Evolutionary conservation across 768 basidiomycete genomes (phyloP), one percentile per base, ranked within the genome.

Genomic region (Megacollybia marginata): DNA sequence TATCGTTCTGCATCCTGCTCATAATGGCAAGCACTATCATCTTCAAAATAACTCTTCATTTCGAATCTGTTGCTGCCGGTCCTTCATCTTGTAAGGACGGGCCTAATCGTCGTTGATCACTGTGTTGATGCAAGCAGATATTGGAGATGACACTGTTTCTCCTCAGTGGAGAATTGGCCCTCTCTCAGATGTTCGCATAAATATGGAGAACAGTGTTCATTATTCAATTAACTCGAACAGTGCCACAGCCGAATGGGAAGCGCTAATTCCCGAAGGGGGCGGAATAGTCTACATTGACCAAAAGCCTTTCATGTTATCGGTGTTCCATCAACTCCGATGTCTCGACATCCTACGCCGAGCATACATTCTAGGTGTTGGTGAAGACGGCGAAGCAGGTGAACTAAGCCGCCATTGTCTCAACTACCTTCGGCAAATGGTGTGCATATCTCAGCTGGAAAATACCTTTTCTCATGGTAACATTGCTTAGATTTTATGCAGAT

Each of bases 291-390:
- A 64, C 36, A 53, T 67, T 13, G 64, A 60, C 4, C 54, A 51
- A 19, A 44, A 44, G 35, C 63, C 69, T 2, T 70, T 64, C 52
- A 65, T 65, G 9, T 52, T 72, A 31, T 49, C 62, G 32, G 65
- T 73, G 57, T 62, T 74, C 35, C 71, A 74, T 57, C 64, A 68
- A 33, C 58, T 74, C 0, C 67, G 68, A 19, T 72, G 72, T 49
- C 59, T 73, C 53, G 57, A 72, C 40, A 54, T 70, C 15, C 44
- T 72, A n/a, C 63, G 69, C 23, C 54, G 32, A 7, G 10, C 16
- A 10, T 36, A 36, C 16, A 16, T 36, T 36, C 58, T 62, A 34
- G 51, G 67, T 48, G 49, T 49, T 2, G 33, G 44, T 32, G 28
- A 42, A 40, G 28, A 6, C 46, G 15, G 33, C 15, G 35, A 2